Conservation (phyloP, 805 yeast species). For the Kodamaea fukazawae region DNA sequence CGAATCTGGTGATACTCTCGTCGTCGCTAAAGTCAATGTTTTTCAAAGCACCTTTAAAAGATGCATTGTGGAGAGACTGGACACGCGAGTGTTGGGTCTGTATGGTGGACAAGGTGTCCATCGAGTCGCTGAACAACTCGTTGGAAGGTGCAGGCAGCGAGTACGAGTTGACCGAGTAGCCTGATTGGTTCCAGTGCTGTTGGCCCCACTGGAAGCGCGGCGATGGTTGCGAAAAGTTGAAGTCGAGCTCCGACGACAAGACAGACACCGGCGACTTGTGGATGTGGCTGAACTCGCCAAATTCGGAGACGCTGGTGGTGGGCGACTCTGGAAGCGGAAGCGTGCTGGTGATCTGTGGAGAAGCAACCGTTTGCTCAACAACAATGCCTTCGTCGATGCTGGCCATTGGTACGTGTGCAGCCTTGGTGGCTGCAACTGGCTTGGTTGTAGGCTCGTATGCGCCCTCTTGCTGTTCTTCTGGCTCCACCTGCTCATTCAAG, state of each 20-base stretch:
- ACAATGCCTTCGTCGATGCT: too few species aligned
- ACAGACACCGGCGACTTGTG: too few species aligned
- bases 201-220: neutral
- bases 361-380: too few species aligned
- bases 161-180: slow-evolving; percentile 8
- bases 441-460: too few species aligned
- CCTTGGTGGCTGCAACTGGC: too few species aligned
- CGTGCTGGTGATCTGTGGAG: too few species aligned
- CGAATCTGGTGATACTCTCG: neutral
- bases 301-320: too few species aligned
- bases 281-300: too few species aligned
- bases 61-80: slow-evolving; percentile 1
- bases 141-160: slow-evolving; percentile 11
- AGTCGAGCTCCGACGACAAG: neutral
- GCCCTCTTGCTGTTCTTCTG: too few species aligned
- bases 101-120: slow-evolving; percentile 27
- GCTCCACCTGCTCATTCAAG: neutral
- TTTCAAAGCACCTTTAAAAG: slow-evolving; percentile 7
- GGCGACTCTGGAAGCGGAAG: neutral
- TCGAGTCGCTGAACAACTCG: slow-evolving; percentile 24
- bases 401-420: too few species aligned
- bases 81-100: slow-evolving; percentile 18
- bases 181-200: slow-evolving; percentile 4
- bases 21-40: slow-evolving; percentile 4
- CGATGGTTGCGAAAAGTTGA: neutral